Conservation (phyloP, 805 yeast species). For the Candida insectorum region DNA sequence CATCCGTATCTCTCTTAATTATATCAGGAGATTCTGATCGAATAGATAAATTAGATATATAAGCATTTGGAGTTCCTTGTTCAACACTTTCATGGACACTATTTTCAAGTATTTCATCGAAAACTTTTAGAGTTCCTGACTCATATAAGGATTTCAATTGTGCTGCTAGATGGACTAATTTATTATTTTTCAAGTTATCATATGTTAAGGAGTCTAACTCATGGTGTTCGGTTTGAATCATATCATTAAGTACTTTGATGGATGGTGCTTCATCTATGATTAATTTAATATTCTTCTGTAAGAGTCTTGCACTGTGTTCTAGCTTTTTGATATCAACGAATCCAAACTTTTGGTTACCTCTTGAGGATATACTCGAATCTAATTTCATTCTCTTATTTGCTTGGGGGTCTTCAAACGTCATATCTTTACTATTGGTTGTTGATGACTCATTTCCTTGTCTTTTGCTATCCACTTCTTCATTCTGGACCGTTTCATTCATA, state of each 20-base stretch:
- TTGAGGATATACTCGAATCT: too few relatives aligned
- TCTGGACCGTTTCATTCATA: too few relatives aligned
- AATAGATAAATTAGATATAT: neutral
- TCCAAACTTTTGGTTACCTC: slow-evolving; percentile 20
- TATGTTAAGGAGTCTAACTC: slow-evolving; percentile 40
- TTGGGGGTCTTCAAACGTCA: neutral
- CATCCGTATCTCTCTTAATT: neutral
- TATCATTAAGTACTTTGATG: slow-evolving; percentile 35
- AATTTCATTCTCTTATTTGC: neutral
- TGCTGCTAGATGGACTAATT: slow-evolving; percentile 58
- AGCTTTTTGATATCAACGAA: slow-evolving; percentile 36
- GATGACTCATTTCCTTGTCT: too few relatives aligned
- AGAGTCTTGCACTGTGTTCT: slow-evolving; percentile 36
- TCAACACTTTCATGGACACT: slow-evolving; percentile 2
- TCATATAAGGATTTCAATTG: slow-evolving; percentile 53
- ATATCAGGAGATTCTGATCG: slow-evolving; percentile 2
- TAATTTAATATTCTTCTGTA: slow-evolving; percentile 50
- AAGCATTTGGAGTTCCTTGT: neutral
- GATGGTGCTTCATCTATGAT: slow-evolving; percentile 59
- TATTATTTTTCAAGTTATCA: slow-evolving; percentile 49
- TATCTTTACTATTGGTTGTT: too few relatives aligned
- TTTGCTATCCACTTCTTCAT: too few relatives aligned
- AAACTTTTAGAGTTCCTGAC: slow-evolving; percentile 45
- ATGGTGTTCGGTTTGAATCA: slow-evolving; percentile 25
- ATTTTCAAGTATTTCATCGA: slow-evolving; percentile 33